These are phyloP conservation scores for Elaeis guineensis DNA, from an alignment of 176 grass and related monocot genomes.

Conservation along the genomic window DNA sequence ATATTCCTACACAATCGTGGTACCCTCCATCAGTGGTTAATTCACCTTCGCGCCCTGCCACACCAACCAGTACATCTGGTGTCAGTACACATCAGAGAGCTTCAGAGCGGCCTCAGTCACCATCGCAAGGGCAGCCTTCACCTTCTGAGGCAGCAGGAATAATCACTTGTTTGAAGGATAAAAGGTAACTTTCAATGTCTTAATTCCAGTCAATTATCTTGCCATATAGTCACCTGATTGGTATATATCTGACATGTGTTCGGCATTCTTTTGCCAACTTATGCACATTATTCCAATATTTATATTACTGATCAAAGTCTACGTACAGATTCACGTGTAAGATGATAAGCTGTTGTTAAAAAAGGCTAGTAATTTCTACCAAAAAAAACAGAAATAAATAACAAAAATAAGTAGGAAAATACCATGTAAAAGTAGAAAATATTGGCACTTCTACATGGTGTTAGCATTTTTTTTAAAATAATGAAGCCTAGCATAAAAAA, in stretches of 20 bases:
- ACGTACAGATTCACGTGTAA: too few species aligned
- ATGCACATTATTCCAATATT: too few species aligned
- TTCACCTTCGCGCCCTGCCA: slow-evolving; percentile 59
- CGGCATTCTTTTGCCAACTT: too few species aligned
- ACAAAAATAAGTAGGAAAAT: too few species aligned
- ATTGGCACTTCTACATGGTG: too few species aligned
- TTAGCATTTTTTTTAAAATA: too few species aligned
- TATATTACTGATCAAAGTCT: too few species aligned
- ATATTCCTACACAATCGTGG: slow-evolving; percentile 63
- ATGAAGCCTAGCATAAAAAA: too few species aligned
- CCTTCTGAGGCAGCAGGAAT: slow-evolving; percentile 74
- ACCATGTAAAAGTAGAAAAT: too few species aligned
- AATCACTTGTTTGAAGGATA: slow-evolving; percentile 75
- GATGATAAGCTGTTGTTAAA: too few species aligned
- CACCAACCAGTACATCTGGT: slow-evolving; percentile 36
- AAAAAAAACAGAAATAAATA: too few species aligned
- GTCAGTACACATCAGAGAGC: slow-evolving; percentile 44
- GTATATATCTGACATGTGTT: not conserved
- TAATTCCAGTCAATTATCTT: not conserved
- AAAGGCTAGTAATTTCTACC: too few species aligned
- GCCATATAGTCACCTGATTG: not conserved
- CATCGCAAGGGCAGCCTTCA: slow-evolving; percentile 58
- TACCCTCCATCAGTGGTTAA: slow-evolving; percentile 50
- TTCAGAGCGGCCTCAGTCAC: slow-evolving; percentile 41
- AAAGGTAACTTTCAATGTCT: slow-evolving; percentile 39